Conservation (phyloP, 2,329 filamentous ascomycete genomes). For the Rhinocladiella similis region DNA sequence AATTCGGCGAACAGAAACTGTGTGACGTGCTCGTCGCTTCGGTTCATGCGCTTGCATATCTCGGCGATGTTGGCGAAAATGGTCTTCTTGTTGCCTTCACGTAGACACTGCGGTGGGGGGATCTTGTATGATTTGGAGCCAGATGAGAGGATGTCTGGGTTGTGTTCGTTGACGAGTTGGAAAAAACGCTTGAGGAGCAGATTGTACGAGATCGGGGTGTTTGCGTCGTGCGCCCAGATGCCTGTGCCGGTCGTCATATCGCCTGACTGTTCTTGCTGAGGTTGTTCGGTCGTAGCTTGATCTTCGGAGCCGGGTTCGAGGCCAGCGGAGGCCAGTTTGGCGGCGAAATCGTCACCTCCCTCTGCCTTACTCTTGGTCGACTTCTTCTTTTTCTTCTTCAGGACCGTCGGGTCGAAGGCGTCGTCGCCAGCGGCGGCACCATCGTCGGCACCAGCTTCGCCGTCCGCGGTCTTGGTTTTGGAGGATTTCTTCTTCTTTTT, state of each 20-base stretch:
- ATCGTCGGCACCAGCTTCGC: slow-evolving; percentile 48
- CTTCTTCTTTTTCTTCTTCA: slow-evolving; percentile 88
- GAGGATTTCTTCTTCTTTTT: slow-evolving; percentile 70
- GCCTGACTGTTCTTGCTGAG: slow-evolving; percentile 51
- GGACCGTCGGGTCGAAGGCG: slow-evolving; percentile 65
- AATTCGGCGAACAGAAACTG: slow-evolving; percentile 97
- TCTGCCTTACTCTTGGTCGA: slow-evolving; percentile 61
- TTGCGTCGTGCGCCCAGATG: slow-evolving; percentile 83
- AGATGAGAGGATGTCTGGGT: slow-evolving; percentile 89
- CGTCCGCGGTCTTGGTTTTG: slow-evolving; percentile 57
- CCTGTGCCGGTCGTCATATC: slow-evolving; percentile 87
- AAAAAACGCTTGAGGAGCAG: slow-evolving; percentile 91
- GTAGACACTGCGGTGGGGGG: slow-evolving; percentile 94
- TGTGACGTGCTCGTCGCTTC: slow-evolving; percentile 95
- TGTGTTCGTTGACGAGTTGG: slow-evolving; percentile 88
- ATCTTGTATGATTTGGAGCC: slow-evolving; percentile 98
- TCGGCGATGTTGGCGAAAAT: slow-evolving; percentile 99
- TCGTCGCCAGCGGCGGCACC: slow-evolving; percentile 57
- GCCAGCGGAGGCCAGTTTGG: slow-evolving; percentile 62
- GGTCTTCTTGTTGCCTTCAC: slow-evolving; percentile 99
- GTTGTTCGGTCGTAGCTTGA: slow-evolving; percentile 48
- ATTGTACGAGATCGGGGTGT: slow-evolving; percentile 76
- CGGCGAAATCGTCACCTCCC: slow-evolving; percentile 65
- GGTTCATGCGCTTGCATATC: slow-evolving; percentile 99
- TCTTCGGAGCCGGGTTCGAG: slow-evolving; percentile 55